Base-by-base conservation (phyloP, 805 yeast genomes). In the Ogataea neopini region DNA sequence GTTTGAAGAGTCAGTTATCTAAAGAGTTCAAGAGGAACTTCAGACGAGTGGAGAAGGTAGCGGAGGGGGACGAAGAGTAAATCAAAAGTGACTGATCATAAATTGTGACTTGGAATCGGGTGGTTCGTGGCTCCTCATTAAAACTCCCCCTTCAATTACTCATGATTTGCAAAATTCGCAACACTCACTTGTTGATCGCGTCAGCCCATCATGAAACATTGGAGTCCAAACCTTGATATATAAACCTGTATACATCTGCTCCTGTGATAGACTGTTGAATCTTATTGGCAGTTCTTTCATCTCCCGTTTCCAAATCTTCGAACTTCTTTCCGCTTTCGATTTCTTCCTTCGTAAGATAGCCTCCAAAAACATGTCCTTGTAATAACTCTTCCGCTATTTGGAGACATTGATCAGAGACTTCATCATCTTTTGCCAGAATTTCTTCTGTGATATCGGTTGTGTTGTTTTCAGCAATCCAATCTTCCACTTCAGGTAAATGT, bases 401-500 rank as follows among this genome's bases (percentile, higher is more conserved):
- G 10, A 75, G 64, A 32, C 92, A 88, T 84, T 90, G 84, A 40
- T 74, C 73, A n/a, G 88, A 78, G 40, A 86, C 73, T 35, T 81
- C 83, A 53, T 85, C 88, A 51, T 80, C 84, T n/a, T 55, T 58
- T 5, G 57, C 55, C 6, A 66, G 52, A 13, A 51, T 59, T 42
- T 53, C 59, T 33, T 57, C 62, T 40, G 67, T 70, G 5, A 40
- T 47, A 10, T 47, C 47, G 11, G 46, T 41, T 15, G 36, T 41
- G 28, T 49, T 43, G 22, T 63, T 60, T 14, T 66, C 62, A 15
- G 74, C 73, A 6, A 90, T 78, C 97, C 98, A 92, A 40, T 81
- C 86, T 43, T 83, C 87, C 2, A 92, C 96, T 52, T 91, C 97
- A 0, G 99, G 98, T 9, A 88, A 71, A 42, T 85, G 84, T 62